Evolutionary conservation across 2,329 filamentous ascomycete genomes (phyloP).

Genomic region (Ascochyta viciae-villosae): DNA sequence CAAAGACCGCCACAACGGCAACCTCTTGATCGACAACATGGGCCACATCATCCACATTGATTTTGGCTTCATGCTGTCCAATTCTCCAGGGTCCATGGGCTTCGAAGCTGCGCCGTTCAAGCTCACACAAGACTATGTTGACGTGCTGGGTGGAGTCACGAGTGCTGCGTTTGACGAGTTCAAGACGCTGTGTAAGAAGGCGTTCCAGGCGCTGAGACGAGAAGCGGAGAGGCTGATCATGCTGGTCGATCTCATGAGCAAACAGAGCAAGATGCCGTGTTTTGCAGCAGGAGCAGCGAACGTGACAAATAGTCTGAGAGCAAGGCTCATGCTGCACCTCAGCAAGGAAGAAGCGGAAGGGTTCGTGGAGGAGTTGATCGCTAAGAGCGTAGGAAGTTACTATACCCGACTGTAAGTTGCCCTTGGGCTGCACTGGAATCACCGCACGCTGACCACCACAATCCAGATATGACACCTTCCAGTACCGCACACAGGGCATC

Average conservation of each 20-base stretch:
- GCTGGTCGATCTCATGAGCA: constrained; percentile 83
- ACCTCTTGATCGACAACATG: constrained; percentile 83
- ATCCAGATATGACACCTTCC: constrained; percentile 81
- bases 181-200: constrained; percentile 80
- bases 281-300: constrained; percentile 76
- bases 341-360: constrained; percentile 82
- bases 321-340: constrained; percentile 81
- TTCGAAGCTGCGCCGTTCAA: constrained; percentile 90
- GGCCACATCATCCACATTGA: constrained; percentile 89
- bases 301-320: constrained; percentile 72
- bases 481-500: constrained; percentile 87
- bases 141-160: constrained; percentile 77
- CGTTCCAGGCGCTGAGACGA: constrained; percentile 80
- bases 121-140: constrained; percentile 84
- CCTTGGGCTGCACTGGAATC: not conserved
- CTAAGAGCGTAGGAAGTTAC: constrained; percentile 84
- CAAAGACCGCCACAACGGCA: constrained; percentile 86
- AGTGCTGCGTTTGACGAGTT: constrained; percentile 76
- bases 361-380: constrained; percentile 82
- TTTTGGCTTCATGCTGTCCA: constrained; percentile 89
- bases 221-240: constrained; percentile 83
- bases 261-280: constrained; percentile 81
- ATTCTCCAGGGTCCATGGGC: constrained; percentile 82
- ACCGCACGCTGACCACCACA: not conserved
- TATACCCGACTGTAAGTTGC: constrained; percentile 78